Evolutionary conservation across 768 basidiomycete species (phyloP).

Genomic region (Hebeloma cylindrosporum): DNA sequence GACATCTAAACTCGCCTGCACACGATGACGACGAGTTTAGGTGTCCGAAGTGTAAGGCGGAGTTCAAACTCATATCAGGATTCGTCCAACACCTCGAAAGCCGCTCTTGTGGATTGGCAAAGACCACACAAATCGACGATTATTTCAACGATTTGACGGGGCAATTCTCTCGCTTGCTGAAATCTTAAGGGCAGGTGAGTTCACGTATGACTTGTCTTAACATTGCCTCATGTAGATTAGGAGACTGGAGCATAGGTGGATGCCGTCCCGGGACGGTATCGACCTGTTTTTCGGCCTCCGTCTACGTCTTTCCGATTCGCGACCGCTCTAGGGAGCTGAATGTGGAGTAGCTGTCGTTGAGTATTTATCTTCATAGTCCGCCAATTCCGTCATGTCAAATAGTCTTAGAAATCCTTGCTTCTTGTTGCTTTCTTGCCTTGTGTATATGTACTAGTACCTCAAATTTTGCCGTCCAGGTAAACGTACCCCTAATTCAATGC

Average conservation of each 20-base stretch:
- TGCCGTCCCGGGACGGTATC: conserved; percentile 4
- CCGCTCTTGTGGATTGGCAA: conserved; percentile 35
- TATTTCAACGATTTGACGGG: conserved; percentile 28
- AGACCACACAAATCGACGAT: conserved; percentile 29
- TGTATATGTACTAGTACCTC: no score
- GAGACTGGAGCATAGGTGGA: conserved; percentile 13
- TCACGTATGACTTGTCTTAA: not conserved
- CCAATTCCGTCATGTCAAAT: no score
- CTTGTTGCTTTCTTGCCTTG: no score
- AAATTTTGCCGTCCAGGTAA: no score
- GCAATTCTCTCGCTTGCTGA: conserved; percentile 25
- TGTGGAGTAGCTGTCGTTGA: no score
- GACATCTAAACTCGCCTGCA: conserved; percentile 36
- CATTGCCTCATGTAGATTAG: conserved; percentile 10
- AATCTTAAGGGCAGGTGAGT: conserved; percentile 10
- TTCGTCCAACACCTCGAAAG: conserved; percentile 47
- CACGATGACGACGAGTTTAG: conserved; percentile 42
- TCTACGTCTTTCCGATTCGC: no score
- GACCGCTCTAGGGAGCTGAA: no score
- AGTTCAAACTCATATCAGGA: conserved; percentile 39
- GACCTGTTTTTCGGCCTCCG: conserved; percentile 12
- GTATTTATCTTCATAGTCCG: no score
- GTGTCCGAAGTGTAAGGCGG: conserved; percentile 41
- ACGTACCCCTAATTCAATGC: no score
- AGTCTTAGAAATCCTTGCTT: no score